Base-by-base conservation (phyloP, 441 rosid species). In the Euphorbia schlechtendalii region DNA sequence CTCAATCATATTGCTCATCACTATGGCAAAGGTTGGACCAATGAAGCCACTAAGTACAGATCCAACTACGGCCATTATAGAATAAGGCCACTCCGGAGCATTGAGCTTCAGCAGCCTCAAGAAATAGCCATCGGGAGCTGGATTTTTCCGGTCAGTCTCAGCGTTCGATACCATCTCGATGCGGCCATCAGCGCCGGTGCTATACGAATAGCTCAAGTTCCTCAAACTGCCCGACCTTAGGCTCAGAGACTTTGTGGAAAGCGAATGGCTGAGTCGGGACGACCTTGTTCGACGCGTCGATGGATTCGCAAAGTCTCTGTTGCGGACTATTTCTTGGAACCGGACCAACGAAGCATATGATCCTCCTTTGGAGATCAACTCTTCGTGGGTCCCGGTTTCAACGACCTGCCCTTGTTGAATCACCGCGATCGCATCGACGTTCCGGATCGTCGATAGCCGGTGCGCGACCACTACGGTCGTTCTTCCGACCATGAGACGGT, bases 11-110 rank as follows among this genome's bases (percentile, higher is more conserved):
- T 88, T 86, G 88, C 97, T 88, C 99, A 94, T 89, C 51, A 89
- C 91, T 10, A 94, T 85, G 24, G 99, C 99, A 52, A 94, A 91
- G 0, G 96, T 94, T 41, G 99, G 99, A 64, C 96, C 95, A 0
- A 94, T 94, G 28, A 94, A 94, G 58, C 99, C 99, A n/a, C 97
- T 84, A 11, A 94, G 95, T 32, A 94, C 74, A 0, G 99, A 94
- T 34, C 99, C 99, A 59, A 84, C 66, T 1, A 96, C 98, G 22
- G 96, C 99, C 96, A 91, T 91, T 65, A 94, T 83, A 32, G 96
- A 89, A 79, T 94, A 94, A 58, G 99, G 98, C 99, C 99, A 94
- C 67, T 94, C 99, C 0, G 99, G 99, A 60, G 94, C 87, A 63
- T 94, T 94, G 69, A 94, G 85, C 76, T 86, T 91, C 73, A 94